phyloP scores from a whole-genome alignment of 768 basidiomycete genomes.

The Amanita fuliginea region DNA sequence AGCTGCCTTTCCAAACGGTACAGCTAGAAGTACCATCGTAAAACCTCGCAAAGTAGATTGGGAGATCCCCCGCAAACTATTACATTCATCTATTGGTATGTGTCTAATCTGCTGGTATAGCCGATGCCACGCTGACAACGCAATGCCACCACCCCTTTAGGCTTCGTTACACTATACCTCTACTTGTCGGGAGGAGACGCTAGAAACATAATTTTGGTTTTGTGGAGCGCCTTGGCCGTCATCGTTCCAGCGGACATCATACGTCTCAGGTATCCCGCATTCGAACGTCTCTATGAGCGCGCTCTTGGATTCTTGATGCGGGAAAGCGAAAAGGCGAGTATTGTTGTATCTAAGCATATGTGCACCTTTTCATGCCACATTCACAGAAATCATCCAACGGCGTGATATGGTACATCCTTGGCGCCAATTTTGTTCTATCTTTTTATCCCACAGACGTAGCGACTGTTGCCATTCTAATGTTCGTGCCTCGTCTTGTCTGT shows the following conservation, averaged over 20 bases:
- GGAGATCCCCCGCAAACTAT: constrained; percentile 82
- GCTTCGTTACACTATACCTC: constrained; percentile 32
- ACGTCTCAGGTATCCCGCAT: constrained; percentile 51
- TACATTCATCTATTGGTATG: constrained; percentile 86
- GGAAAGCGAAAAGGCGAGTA: constrained; percentile 66
- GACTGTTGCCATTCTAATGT: constrained; percentile 86
- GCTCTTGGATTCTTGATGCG: constrained; percentile 80
- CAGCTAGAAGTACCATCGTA: constrained; percentile 6
- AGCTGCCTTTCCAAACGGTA: constrained; percentile 11
- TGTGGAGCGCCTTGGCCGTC: constrained; percentile 55
- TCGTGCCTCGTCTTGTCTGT: constrained; percentile 17
- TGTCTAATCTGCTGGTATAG: constrained; percentile 1
- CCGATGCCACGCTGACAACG: background rate
- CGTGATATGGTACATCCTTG: constrained; percentile 85
- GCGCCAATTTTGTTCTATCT: constrained; percentile 66
- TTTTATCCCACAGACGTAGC: constrained; percentile 81
- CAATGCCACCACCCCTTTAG: constrained; percentile 13
- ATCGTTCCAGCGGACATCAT: constrained; percentile 69
- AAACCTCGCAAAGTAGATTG: constrained; percentile 48
- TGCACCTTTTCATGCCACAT: background rate
- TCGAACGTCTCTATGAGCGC: constrained; percentile 63
- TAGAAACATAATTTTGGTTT: constrained; percentile 45
- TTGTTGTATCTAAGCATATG: background rate
- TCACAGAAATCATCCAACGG: constrained; percentile 65
- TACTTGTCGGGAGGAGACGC: constrained; percentile 47